Conservation (phyloP, 345 rosid species). For the Eucalyptus caleyi region DNA sequence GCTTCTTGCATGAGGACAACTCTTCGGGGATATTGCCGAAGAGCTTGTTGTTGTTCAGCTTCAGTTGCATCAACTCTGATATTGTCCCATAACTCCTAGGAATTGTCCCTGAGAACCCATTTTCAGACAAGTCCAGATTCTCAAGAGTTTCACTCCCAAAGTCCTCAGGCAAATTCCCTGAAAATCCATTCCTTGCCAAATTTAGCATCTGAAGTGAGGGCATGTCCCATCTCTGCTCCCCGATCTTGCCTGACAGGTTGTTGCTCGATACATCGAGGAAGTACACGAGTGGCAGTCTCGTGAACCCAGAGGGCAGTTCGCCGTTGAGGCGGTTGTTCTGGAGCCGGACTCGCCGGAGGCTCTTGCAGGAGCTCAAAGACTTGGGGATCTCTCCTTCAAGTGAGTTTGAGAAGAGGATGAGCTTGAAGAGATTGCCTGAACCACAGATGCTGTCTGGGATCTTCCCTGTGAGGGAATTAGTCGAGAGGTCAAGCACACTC, state of each 20-base stretch:
- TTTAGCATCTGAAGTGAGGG: conserved; percentile 66
- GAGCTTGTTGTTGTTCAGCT: conserved; percentile 44
- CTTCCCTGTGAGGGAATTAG: conserved; percentile 58
- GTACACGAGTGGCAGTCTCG: conserved; percentile 45
- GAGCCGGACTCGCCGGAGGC: conserved; percentile 64
- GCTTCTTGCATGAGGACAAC: conserved; percentile 56
- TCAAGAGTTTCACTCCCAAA: conserved; percentile 50
- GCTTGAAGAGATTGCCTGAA: conserved; percentile 62
- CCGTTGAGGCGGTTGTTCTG: conserved; percentile 59
- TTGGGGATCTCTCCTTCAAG: conserved; percentile 46
- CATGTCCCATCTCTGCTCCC: conserved; percentile 49
- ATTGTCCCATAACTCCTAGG: conserved; percentile 29
- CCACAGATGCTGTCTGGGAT: conserved; percentile 58
- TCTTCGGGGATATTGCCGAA: conserved; percentile 55
- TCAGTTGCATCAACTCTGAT: conserved; percentile 45
- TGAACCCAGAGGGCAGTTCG: conserved; percentile 35
- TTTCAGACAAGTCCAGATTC: conserved; percentile 55
- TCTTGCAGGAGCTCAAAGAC: conserved; percentile 36
- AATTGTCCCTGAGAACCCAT: conserved; percentile 45
- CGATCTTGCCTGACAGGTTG: conserved; percentile 44
- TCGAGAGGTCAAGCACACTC: conserved; percentile 73
- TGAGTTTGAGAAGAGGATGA: conserved; percentile 79
- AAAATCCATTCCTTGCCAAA: conserved; percentile 49
- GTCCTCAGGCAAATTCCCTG: conserved; percentile 38
- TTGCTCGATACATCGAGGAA: conserved; percentile 73